Evolutionary conservation across 179 eudicot species (phyloP), one percentile per base, ranked within the genome.

Genomic region (Corrigiola litoralis): DNA sequence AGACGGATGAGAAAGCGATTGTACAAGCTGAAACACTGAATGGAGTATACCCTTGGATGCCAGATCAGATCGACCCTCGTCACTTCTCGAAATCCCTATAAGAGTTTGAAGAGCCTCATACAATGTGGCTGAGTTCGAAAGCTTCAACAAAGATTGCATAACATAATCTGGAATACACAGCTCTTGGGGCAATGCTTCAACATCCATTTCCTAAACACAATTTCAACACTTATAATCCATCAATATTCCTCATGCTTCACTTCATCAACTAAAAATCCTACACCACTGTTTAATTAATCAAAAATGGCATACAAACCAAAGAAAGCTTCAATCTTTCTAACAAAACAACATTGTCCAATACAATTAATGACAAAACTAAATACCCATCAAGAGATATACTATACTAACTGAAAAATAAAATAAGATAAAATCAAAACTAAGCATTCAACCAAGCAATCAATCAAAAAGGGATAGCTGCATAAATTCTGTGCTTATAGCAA

Each of bases 31-130:
- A 24, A 85, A 86, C 40, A 81, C 78, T 18, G 46, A 3, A 4
- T 66, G 64, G 21, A 89, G 78, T 44, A 82, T 60, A 58, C 64
- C 50, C 50, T 72, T 81, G 12, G 80, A 65, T 52, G 92, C 88
- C 37, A 91, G 94, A 38, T 83, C 65, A 16, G 73, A 68, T 34
- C 91, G 91, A 45, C 97, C 96, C 25, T 54, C 69, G 27, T 79
- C 42, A 11, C 70, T 66, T 77, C 73, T 85, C 12, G 86, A 85
- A 76, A 71, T 50, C 54, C 69, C 77, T 31, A 65, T 82, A 6
- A 92, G 85, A 55, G 10, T 51, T 57, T 81, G 79, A 28, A 89
- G 63, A 29, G 91, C 80, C 48, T 79, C 76, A 5, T 63, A 77
- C 56, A 78, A 63, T 11, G 77, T 58, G 4, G 84, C 76, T 1